Evolutionary conservation across 2,329 filamentous ascomycete species (phyloP), one percentile per base, ranked within the genome.

Genomic region (Magnaporthiopsis rhizophila): DNA sequence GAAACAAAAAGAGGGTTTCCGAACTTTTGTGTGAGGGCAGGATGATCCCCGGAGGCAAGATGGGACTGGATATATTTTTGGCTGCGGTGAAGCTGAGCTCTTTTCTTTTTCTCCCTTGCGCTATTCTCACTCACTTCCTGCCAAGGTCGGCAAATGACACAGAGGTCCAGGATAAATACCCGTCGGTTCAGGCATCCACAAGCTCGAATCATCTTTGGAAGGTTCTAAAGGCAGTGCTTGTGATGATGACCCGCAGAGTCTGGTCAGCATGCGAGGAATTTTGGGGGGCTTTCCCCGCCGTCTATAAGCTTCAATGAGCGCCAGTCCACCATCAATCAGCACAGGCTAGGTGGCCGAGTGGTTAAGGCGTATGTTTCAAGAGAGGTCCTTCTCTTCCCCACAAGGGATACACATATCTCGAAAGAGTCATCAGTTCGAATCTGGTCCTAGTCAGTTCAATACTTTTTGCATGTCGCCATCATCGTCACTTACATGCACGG

Each of bases 371-470:
- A 53, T 53, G 45, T 53, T 53, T 53, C 45, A 53, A 53, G 45
- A 53, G 45, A 53, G 45, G n/a, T 53, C n/a, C 45, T 53, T 24
- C 21, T 24, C 21, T 53, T 24, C 45, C 45, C 45, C 18, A n/a
- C 45, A 53, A 24, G 45, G 45, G 21, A 53, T n/a, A 53, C 45
- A 53, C 45, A 53, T 53, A 53, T 53, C 45, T 53, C 45, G 45
- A 53, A 53, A 53, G 45, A 53, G 45, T 53, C 45, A 53, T 53
- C 45, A 53, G 45, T 53, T 53, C 45, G 45, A 53, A 53, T 53
- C 45, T 53, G 45, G 45, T 53, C 45, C 45, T 53, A 53, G 45
- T 53, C 45, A 53, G n/a, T 53, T 24, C 2, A 53, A 1, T 9
- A 3, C 7, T 53, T 53, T 53, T 53, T 53, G 45, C 45, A n/a